Evolutionary conservation across 345 rosid species (phyloP).

Genomic region (Brassica napus): DNA sequence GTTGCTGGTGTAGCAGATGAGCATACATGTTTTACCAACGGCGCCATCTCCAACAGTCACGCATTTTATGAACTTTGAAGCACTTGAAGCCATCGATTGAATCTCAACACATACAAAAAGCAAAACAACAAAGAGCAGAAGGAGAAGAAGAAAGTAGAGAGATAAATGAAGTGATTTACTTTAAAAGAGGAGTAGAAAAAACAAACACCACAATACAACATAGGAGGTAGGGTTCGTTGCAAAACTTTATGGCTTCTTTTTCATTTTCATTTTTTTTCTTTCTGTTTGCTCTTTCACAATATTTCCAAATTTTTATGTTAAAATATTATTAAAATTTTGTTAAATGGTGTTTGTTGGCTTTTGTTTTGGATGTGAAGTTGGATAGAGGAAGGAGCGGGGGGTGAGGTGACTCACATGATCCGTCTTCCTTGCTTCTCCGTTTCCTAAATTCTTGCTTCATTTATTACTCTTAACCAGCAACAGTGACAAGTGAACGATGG

Average conservation of each 20-base stretch:
- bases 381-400: constrained; percentile 1
- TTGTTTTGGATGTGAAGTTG: constrained; percentile 21
- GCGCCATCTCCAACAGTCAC: constrained; percentile 47
- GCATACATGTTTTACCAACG: constrained; percentile 47
- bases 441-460: constrained; percentile 30
- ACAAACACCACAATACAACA: constrained; percentile 14
- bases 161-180: constrained; percentile 39
- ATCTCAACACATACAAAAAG: constrained; percentile 9
- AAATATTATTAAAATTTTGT: background rate
- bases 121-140: background rate
- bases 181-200: background rate
- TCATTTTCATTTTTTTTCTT: background rate
- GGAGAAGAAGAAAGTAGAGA: background rate
- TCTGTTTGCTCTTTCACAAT: background rate
- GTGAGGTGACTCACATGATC: constrained; percentile 34
- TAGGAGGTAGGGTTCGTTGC: constrained; percentile 35
- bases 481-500: constrained; percentile 27
- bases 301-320: background rate
- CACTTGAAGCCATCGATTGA: constrained; percentile 36
- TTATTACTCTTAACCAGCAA: constrained; percentile 8
- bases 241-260: constrained; percentile 20
- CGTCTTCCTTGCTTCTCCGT: constrained; percentile 20
- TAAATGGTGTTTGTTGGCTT: constrained; percentile 26
- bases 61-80: constrained; percentile 43
- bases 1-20: constrained; percentile 47